Evolutionary conservation across 2,329 filamentous ascomycete species (phyloP).

Genomic region (Fusarium armeniacum): DNA sequence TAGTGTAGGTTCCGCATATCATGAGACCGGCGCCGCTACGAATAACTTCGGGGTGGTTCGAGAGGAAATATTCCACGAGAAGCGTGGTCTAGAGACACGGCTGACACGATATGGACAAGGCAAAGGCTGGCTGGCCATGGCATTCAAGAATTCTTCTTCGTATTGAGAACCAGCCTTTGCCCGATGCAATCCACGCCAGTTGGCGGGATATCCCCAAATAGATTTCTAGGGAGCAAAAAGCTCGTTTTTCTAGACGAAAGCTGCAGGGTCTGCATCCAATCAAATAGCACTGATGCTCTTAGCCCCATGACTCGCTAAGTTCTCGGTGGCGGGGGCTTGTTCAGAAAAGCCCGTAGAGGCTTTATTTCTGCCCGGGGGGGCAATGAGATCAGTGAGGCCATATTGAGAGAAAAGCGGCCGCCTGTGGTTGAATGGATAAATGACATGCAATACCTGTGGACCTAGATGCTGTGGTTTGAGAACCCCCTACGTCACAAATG

Average conservation of each 20-base stretch:
- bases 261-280: conserved; percentile 47
- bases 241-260: conserved; percentile 50
- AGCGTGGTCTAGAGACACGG: conserved; percentile 42
- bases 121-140: conserved; percentile 39
- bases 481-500: conserved; percentile 45
- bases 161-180: conserved; percentile 50
- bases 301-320: conserved; percentile 51
- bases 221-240: conserved; percentile 49
- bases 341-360: conserved; percentile 40
- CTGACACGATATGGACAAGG: conserved; percentile 44
- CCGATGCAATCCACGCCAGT: conserved; percentile 48
- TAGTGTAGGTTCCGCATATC: conserved; percentile 44
- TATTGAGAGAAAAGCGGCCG: conserved; percentile 43
- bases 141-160: conserved; percentile 47
- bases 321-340: conserved; percentile 45
- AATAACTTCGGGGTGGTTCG: conserved; percentile 43
- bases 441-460: conserved; percentile 22
- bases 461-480: conserved; percentile 21
- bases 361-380: conserved; percentile 33
- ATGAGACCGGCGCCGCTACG: conserved; percentile 39
- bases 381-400: conserved; percentile 48
- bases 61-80: conserved; percentile 48
- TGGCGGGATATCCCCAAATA: conserved; percentile 51
- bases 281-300: conserved; percentile 38
- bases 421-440: conserved; percentile 28